These are phyloP conservation scores for Kregervanrija fluxuum DNA, from an alignment of 805 yeast species.

Conservation along the genomic window DNA sequence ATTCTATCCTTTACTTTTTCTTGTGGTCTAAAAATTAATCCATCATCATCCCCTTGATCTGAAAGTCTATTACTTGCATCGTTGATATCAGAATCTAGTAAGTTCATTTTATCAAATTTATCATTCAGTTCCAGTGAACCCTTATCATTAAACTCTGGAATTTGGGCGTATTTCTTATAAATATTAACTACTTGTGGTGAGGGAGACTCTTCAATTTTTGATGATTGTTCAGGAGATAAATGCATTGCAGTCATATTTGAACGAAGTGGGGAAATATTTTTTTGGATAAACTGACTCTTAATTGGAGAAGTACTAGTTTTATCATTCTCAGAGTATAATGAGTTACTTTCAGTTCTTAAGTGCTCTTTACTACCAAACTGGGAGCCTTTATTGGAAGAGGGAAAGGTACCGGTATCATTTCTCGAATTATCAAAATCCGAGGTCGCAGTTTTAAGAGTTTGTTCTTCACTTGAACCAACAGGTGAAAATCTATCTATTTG, in stretches of 20 bases:
- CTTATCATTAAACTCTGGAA: conserved; percentile 16
- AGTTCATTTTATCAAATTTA: neutral
- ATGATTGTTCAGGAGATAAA: neutral
- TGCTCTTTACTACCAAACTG: no score
- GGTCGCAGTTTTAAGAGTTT: neutral
- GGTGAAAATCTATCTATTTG: neutral
- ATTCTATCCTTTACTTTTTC: conserved; percentile 11
- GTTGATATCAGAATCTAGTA: conserved; percentile 1
- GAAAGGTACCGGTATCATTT: no score
- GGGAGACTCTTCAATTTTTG: conserved; percentile 3
- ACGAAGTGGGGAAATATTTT: neutral
- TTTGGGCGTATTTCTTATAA: conserved; percentile 27
- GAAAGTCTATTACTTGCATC: conserved; percentile 4
- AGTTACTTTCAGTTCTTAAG: neutral
- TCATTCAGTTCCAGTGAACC: conserved; percentile 8
- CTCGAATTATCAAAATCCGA: no score
- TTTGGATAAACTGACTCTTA: neutral
- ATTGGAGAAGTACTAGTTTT: neutral
- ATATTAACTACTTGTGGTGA: conserved; percentile 26
- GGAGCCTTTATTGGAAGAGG: no score
- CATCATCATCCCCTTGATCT: conserved; percentile 4
- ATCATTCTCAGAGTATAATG: conserved; percentile 1
- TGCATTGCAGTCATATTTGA: neutral
- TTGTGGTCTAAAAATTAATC: conserved; percentile 4
- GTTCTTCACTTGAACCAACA: conserved; percentile 1